Evolutionary conservation across 176 grass and related monocot genomes (phyloP), one percentile per base, ranked within the genome.

Genomic region (Typha latifolia): DNA sequence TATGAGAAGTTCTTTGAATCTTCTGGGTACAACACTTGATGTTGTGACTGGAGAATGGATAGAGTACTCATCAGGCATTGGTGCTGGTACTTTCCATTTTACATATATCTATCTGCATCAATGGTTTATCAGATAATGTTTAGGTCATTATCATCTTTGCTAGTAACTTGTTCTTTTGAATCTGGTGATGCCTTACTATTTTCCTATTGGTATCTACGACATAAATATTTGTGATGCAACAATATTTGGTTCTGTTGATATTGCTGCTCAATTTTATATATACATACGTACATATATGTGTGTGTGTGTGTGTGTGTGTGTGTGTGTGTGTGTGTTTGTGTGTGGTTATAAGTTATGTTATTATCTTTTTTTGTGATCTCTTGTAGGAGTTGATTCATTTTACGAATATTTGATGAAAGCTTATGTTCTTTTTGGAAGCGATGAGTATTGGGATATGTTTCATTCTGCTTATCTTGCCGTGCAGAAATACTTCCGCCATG

Each of bases 341-440:
- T 29, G 3, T 29, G 18, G 57, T 21, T 24, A 61, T 27, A 27
- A 13, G 1, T 14, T 61, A 20, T 11, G 11, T 56, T 20, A 31
- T 47, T 67, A 20, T 12, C 24, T 51, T 71, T 21, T 62, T 22
- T 15, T 29, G 62, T 48, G 34, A 69, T 43, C 67, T 70, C 32
- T 81, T 86, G 72, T 76, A 97, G 93, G 93, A 73, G 83, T 97
- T 72, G 93, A 97, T 84, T 97, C 88, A 82, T 97, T 89, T 91
- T 97, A 92, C 3, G 93, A 97, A 69, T 97, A 97, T 88, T 72
- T 97, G 69, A 77, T 97, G 67, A 97, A 97, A 86, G 93, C 88
- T 31, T 92, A 92, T 61, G 79, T 92, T 72, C 85, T 92, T 78
- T 97, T 97, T 14, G 93, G 93, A 92, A 89, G 55, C 0, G 88